Evolutionary conservation across 139 green algal genomes (phyloP).

Genomic region (Nannochloris sp.): DNA sequence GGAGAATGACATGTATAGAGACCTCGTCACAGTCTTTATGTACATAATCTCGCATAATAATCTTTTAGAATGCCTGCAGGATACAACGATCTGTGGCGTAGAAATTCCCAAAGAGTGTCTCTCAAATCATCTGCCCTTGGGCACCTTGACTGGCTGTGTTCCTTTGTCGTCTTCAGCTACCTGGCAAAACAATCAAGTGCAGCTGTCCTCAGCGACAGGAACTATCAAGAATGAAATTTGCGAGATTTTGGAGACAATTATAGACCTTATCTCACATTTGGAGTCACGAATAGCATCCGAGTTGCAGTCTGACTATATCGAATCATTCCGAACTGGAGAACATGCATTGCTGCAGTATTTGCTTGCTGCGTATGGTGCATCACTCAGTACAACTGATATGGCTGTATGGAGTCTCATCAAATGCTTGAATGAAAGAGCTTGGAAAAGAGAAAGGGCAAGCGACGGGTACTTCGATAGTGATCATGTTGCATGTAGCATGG

Average conservation of each 20-base stretch:
- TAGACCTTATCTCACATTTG: too few species aligned
- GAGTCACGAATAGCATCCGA: background rate
- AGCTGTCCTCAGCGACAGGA: slow-evolving; percentile 11
- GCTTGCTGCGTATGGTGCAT: slow-evolving; percentile 43
- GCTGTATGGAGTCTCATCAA: slow-evolving; percentile 41
- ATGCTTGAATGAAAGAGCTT: slow-evolving; percentile 33
- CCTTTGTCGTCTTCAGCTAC: slow-evolving; percentile 21
- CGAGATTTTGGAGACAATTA: too few species aligned
- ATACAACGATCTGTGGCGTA: background rate
- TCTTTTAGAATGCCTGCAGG: too few species aligned
- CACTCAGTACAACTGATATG: slow-evolving; percentile 30
- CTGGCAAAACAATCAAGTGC: slow-evolving; percentile 5
- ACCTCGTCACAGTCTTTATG: too few species aligned
- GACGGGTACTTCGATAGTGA: too few species aligned
- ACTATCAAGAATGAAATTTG: too few species aligned
- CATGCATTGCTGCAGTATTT: slow-evolving; percentile 39
- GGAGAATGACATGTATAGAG: too few species aligned
- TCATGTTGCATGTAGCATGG: too few species aligned
- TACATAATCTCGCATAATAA: too few species aligned
- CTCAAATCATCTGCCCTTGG: slow-evolving; percentile 26
- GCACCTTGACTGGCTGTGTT: slow-evolving; percentile 22
- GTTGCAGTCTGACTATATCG: background rate
- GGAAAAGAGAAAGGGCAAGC: background rate
- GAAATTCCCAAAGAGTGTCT: slow-evolving; percentile 33
- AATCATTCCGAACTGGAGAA: slow-evolving; percentile 3